Base-by-base conservation (phyloP, 116 monocot species). In the Posidonia oceanica region DNA sequence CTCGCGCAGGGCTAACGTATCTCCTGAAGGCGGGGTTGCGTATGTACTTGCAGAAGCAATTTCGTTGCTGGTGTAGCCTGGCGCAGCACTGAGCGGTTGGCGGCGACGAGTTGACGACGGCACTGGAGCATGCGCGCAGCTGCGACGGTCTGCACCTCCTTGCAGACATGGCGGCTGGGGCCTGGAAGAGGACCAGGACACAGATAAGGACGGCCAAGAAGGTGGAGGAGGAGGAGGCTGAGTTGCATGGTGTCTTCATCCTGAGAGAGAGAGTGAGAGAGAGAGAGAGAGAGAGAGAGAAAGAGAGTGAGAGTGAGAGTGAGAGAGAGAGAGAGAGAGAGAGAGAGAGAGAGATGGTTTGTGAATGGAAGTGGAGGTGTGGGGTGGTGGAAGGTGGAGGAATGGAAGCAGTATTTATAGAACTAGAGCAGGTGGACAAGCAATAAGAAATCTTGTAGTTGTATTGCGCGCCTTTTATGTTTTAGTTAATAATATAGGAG, bases 21-120 rank as follows among this genome's bases (percentile, higher is more conserved):
- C 42, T 42, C 18, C 66, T 18, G 66, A n/a, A 66, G 44, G 17
- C 21, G 7, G 66, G 66, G 41, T 66, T 66, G 66, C 18, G 12
- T 2, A 2, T 2, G 18, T 66, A 83, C 70, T 80, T 54, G 70
- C 83, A 83, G 18, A 83, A 63, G 74, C 83, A 83, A 0, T 69
- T 61, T 53, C 70, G 42, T 61, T 83, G 79, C 55, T 52, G 59
- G 57, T 39, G 76, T n/a, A 83, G 74, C 60, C 61, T 70, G 7
- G 37, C 20, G 64, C 80, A 84, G 63, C 80, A 84, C 8, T 59
- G 17, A 5, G 63, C 12, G 14, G 68, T 52, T 1, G 84, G 80
- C 6, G 4, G 58, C 58, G 58, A 58, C 58, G 20, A 6, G 58
- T n/a, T 0, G 17, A 4, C 0, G 58, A 21, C 4, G 58, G 20